Base-by-base conservation (phyloP, 495 filamentous ascomycete genomes). In the Talaromyces stipitatus region DNA sequence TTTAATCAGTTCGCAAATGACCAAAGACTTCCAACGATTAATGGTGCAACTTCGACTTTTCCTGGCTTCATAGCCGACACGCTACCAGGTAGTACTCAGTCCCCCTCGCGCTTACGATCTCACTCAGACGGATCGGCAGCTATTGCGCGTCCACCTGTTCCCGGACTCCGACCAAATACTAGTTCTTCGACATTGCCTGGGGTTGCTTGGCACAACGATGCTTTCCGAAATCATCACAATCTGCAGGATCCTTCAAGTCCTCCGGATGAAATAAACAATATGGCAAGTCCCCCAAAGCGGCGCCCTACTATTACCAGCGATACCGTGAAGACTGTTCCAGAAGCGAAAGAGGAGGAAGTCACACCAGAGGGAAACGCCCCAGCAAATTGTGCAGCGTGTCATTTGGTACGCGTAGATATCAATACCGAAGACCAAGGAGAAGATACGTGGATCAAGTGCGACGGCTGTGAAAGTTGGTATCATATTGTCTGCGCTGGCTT, bases 381-480 rank as follows among this genome's bases (percentile, higher is more conserved):
- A 58, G 75, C 78, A 56, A 74, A 71, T 58, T 82, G 78, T 58
- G 76, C 74, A 12, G 71, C 74, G 27, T 82, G 78, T 55, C 75
- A 80, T 43, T 65, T 80, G 58, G 69, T 75, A 4, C 74, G 75
- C 11, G 80, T 77, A 32, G 72, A 74, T 14, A 53, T 73, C 9
- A 69, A 72, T 29, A 69, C 64, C 4, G 78, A 79, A 18, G 78
- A 73, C 41, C 75, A 80, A 58, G 72, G 72, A 27, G 73, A 78
- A 55, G 78, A 78, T 56, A 81, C 82, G 12, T 90, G 87, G 87
- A 88, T 90, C 57, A 82, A 78, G 27, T 90, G 87, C 61, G 85
- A 90, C 66, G 85, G 84, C 29, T 90, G 87, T 66, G 87, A 87
- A 61, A 76, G 72, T 24, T 90, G 87, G 87, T 88, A 83, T 61